Evolutionary conservation across 352 stramenopile species (phyloP), one percentile per base, ranked within the genome.

Genomic region (Phytophthora niederhauseri): DNA sequence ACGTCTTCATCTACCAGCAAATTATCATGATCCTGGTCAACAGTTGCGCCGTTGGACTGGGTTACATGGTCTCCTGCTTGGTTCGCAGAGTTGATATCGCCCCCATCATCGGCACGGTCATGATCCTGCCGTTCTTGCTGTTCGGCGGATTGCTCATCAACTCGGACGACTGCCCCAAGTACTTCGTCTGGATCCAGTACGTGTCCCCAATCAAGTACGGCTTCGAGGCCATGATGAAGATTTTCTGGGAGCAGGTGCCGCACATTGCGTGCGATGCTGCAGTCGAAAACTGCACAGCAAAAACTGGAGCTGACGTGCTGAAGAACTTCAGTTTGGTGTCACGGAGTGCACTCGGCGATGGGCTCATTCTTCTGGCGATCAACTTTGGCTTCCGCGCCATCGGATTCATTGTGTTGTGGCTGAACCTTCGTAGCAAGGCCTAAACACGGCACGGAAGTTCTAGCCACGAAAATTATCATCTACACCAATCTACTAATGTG

Each of bases 91-190:
- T 74, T 9, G 65, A 83, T 20, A 64, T 83, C n/a, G 72, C 70
- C 1, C 67, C 72, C 2, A 73, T 83, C 57, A 43, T 83, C n/a
- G 73, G 73, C 41, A 49, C 77, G 8, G 19, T 76, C 1, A 56
- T 69, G 22, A 71, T 78, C 19, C 54, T 82, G 4, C 75, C 75
- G 2, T 79, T 82, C 41, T 6, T 82, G 48, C 68, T 82, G 28
- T 82, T 82, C 51, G 75, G 75, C 11, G 75, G 75, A 0, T 51
- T 82, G 3, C 72, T 82, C 41, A 62, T 82, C 56, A 82, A 82
- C 62, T 62, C 64, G 34, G 57, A 80, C 64, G 64, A 70, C 59
- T 65, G 61, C 8, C 75, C 75, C 0, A 58, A 68, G 12, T 82
- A 77, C 57, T 80, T 82, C 28, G 30, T 71, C 12, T 80, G 75